phyloP scores from a whole-genome alignment of 345 rosid genomes.

The Lenwebbia sp. region DNA sequence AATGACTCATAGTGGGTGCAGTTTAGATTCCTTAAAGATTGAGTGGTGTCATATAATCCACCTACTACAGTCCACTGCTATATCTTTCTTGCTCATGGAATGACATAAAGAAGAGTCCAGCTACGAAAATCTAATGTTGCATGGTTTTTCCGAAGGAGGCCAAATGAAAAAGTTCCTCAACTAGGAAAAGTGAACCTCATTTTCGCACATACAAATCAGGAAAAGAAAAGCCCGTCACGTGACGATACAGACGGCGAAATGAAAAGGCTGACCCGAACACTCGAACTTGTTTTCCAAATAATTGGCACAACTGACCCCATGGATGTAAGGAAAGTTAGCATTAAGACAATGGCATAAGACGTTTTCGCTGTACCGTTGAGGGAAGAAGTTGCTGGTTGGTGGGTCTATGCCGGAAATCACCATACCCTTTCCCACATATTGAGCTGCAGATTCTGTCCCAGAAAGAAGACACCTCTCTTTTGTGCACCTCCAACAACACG shows the following conservation, averaged over 20 bases:
- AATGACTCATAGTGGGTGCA: not conserved
- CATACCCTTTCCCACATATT: conserved; percentile 16
- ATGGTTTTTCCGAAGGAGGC: not conserved
- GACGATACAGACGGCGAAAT: not conserved
- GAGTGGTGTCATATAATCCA: conserved; percentile 12
- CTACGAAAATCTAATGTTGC: not conserved
- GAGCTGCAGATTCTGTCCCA: conserved; percentile 19
- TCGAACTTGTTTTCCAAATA: not conserved
- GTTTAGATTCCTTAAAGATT: conserved; percentile 19
- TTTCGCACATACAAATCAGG: not conserved
- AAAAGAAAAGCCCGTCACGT: not conserved
- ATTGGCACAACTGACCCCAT: conserved; percentile 16
- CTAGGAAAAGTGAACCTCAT: not conserved
- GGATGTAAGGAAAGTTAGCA: conserved; percentile 27
- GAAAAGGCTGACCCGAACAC: not conserved
- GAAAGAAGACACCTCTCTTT: not conserved
- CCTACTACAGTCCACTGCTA: conserved; percentile 4
- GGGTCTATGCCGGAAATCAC: conserved; percentile 13
- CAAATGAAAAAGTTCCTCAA: not conserved
- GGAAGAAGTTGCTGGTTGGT: conserved; percentile 13
- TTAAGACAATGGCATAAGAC: conserved; percentile 19
- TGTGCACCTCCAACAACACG: conserved; percentile 1
- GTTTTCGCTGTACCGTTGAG: conserved; percentile 5
- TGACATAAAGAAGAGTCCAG: conserved; percentile 11
- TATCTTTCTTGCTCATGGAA: conserved; percentile 18